Percentiles rank a stretch among this genome's conserved stretches.
Evolutionary conservation across 192 early-diverging fungal genomes (phyloP).

Genomic region (Geosiphon pyriformis): DNA sequence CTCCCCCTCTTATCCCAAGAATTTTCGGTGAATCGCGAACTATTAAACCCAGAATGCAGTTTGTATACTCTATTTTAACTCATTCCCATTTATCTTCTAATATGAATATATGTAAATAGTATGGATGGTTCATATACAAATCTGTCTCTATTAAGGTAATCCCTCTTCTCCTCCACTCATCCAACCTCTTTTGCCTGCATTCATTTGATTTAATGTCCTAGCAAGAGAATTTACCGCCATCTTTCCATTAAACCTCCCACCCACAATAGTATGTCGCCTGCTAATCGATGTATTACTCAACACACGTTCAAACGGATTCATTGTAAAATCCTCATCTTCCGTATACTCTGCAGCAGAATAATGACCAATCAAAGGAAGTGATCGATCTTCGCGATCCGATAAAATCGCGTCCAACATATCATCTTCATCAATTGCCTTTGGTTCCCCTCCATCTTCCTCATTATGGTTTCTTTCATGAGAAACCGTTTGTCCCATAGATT

Average conservation of each 20-base stretch:
- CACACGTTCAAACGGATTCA: not conserved
- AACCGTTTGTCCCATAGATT: not conserved
- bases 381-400: conserved; percentile 18
- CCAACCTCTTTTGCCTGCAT: not conserved
- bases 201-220: conserved; percentile 7
- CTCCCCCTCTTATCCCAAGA: too few relatives aligned
- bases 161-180: not conserved
- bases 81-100: too few relatives aligned
- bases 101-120: too few relatives aligned
- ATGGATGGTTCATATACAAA: too few relatives aligned
- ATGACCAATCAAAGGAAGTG: conserved; percentile 16
- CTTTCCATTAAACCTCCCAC: not conserved
- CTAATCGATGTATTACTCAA: not conserved
- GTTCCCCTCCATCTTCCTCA: not conserved
- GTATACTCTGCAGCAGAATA: conserved; percentile 24
- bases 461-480: not conserved
- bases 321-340: conserved; percentile 20
- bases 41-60: too few relatives aligned
- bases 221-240: conserved; percentile 1
- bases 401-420: conserved; percentile 11
- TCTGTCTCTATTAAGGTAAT: too few relatives aligned
- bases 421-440: not conserved
- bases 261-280: not conserved
- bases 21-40: too few relatives aligned
- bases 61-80: too few relatives aligned